Percentiles rank a stretch among this genome's conserved stretches.
These are phyloP conservation scores for Nidularia sp. DNA, from an alignment of 768 basidiomycete genomes.

Conservation along the genomic window DNA sequence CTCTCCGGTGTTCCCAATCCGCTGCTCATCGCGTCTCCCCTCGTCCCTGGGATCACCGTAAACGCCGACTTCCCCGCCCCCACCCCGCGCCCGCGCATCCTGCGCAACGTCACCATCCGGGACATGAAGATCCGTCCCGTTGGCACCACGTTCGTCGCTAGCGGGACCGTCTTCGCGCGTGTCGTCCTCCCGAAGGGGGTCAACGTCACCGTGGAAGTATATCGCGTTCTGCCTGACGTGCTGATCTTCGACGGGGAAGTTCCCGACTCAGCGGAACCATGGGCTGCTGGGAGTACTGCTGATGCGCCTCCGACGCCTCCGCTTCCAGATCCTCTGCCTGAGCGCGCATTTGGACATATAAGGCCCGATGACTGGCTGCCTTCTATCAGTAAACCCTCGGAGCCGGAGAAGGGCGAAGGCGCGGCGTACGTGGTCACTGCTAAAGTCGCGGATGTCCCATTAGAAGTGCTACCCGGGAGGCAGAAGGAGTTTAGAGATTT, in stretches of 20 bases:
- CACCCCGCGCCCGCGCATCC: constrained; percentile 55
- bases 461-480: constrained; percentile 75
- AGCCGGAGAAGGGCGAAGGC: constrained; percentile 43
- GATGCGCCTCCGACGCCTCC: constrained; percentile 32
- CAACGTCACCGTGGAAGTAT: constrained; percentile 59
- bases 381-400: constrained; percentile 34
- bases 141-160: constrained; percentile 53
- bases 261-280: constrained; percentile 19
- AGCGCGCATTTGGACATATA: constrained; percentile 73
- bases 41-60: constrained; percentile 45
- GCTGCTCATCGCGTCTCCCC: constrained; percentile 53
- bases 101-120: constrained; percentile 69
- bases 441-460: constrained; percentile 65
- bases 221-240: constrained; percentile 68
- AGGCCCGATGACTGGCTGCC: constrained; percentile 67
- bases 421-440: constrained; percentile 57
- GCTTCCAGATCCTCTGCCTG: constrained; percentile 64
- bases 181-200: constrained; percentile 71
- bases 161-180: constrained; percentile 61
- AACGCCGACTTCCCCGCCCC: constrained; percentile 64
- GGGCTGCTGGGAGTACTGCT: background rate
- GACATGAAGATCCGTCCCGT: constrained; percentile 67
- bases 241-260: constrained; percentile 74
- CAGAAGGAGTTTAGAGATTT: constrained; percentile 75
- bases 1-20: constrained; percentile 53